Conservation (phyloP, 2,329 filamentous ascomycete species). For the Drechslerella coelobrocha region DNA sequence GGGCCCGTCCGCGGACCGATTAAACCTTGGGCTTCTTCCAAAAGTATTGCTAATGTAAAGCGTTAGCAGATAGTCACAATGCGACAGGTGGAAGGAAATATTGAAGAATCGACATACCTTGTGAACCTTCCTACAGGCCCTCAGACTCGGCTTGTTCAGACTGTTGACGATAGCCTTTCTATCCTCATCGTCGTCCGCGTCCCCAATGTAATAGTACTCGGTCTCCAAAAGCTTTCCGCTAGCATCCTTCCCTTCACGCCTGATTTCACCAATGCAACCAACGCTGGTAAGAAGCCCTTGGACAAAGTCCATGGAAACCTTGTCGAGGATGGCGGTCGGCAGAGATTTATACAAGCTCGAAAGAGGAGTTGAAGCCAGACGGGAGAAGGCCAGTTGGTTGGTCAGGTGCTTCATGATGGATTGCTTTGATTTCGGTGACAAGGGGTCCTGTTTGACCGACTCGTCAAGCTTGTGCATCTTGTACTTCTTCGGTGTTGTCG, state of each 20-base stretch:
- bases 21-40: slow-evolving; percentile 68
- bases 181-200: slow-evolving; percentile 79
- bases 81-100: slow-evolving; percentile 14
- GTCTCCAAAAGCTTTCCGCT: slow-evolving; percentile 91
- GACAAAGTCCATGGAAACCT: slow-evolving; percentile 70
- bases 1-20: slow-evolving; percentile 5
- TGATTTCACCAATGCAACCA: slow-evolving; percentile 83
- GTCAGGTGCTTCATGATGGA: slow-evolving; percentile 82
- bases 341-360: slow-evolving; percentile 88
- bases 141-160: slow-evolving; percentile 83
- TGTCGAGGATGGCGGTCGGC: slow-evolving; percentile 64
- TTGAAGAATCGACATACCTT: slow-evolving; percentile 70
- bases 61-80: background rate
- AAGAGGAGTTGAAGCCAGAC: slow-evolving; percentile 86
- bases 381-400: slow-evolving; percentile 94
- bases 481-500: slow-evolving; percentile 22
- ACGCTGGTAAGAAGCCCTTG: slow-evolving; percentile 75
- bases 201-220: slow-evolving; percentile 95
- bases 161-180: slow-evolving; percentile 84
- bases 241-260: slow-evolving; percentile 90
- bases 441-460: slow-evolving; percentile 59
- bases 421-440: slow-evolving; percentile 58
- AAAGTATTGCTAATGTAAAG: slow-evolving; percentile 69
- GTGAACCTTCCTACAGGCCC: slow-evolving; percentile 91
- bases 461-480: slow-evolving; percentile 43